phyloP scores from a whole-genome alignment of 1,284 basidiomycete species.

The Cystobasidiaceae sp. region DNA sequence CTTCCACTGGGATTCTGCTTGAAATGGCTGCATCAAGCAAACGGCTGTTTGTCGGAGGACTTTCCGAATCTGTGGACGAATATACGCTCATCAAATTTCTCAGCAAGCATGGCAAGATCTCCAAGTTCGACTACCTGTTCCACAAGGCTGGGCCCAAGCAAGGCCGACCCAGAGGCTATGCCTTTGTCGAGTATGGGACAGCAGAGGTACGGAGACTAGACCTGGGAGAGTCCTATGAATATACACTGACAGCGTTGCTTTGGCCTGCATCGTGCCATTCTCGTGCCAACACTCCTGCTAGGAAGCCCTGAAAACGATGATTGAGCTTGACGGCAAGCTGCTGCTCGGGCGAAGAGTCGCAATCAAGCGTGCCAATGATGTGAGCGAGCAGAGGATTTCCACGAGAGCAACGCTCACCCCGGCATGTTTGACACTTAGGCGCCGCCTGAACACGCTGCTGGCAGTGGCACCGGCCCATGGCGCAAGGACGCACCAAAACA shows the following conservation, averaged over 20 bases:
- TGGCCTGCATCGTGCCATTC: conserved; percentile 3
- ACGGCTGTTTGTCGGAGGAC: conserved; percentile 83
- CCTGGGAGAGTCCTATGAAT: not conserved
- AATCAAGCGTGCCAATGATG: conserved; percentile 72
- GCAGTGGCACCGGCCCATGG: conserved; percentile 49
- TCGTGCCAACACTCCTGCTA: conserved; percentile 48
- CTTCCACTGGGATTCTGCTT: too few species aligned
- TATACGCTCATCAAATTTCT: conserved; percentile 83
- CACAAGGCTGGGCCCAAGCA: conserved; percentile 83
- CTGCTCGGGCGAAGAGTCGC: conserved; percentile 78
- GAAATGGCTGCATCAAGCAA: conserved; percentile 26
- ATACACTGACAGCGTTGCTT: not conserved
- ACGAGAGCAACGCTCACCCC: too few species aligned
- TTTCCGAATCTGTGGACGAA: conserved; percentile 84
- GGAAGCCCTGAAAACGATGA: conserved; percentile 79
- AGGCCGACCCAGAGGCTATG: conserved; percentile 91
- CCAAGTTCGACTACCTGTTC: conserved; percentile 88
- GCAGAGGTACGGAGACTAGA: conserved; percentile 62
- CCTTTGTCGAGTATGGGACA: conserved; percentile 79
- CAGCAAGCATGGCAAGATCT: conserved; percentile 81
- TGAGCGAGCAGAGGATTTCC: too few species aligned
- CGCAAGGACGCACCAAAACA: conserved; percentile 54
- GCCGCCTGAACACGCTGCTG: conserved; percentile 39
- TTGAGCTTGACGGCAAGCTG: conserved; percentile 68
- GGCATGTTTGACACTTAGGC: too few species aligned